Conservation (phyloP, 2,329 filamentous ascomycete species). For the Xylaria sp. region DNA sequence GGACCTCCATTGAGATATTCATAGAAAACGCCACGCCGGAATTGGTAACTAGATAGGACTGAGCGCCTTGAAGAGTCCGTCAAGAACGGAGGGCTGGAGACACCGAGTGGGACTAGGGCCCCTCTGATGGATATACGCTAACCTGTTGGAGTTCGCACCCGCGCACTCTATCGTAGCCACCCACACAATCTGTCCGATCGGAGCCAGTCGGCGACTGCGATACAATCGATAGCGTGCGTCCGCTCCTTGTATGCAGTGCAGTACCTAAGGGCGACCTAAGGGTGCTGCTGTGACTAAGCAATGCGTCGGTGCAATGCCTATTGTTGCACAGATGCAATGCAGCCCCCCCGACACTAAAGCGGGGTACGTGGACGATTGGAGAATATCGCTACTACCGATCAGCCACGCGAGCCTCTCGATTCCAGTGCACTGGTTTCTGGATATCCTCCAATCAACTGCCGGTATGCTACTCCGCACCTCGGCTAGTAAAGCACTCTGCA, state of each 20-base stretch:
- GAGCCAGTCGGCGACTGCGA: not conserved
- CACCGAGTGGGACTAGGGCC: not conserved
- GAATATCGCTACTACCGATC: not conserved
- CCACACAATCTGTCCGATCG: not conserved
- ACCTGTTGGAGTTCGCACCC: not conserved
- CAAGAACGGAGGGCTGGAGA: not conserved
- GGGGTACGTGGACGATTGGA: not conserved
- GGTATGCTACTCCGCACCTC: constrained; percentile 10
- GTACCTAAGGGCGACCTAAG: not conserved
- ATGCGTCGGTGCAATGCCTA: no score
- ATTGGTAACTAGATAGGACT: constrained; percentile 32
- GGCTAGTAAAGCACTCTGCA: constrained; percentile 7
- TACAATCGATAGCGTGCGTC: not conserved
- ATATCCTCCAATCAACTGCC: constrained; percentile 1
- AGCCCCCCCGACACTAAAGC: not conserved
- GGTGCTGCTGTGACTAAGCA: not conserved
- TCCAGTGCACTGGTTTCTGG: constrained; percentile 19
- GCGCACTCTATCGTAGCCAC: not conserved
- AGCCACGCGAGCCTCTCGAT: constrained; percentile 2
- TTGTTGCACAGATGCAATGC: not conserved
- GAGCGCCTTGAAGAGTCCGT: constrained; percentile 1
- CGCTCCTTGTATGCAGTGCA: not conserved
- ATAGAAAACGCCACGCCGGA: constrained; percentile 33
- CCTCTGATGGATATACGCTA: not conserved
- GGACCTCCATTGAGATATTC: constrained; percentile 31